phyloP scores from a whole-genome alignment of 805 yeast species.

The Zygosaccharomyces rouxii region DNA sequence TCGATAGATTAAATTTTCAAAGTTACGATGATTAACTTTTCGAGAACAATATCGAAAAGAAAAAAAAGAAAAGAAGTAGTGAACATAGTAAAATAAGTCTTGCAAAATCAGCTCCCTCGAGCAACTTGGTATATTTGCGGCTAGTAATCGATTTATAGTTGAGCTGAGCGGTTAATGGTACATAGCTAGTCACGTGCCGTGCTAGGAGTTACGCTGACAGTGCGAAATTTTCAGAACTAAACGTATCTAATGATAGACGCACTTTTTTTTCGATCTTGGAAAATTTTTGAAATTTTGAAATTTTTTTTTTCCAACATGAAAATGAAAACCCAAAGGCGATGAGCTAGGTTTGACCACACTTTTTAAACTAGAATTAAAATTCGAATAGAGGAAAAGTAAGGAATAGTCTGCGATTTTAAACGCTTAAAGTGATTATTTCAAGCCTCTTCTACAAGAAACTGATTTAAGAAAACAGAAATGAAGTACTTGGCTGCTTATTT shows the following conservation, averaged over 20 bases:
- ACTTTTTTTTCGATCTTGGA: conserved; percentile 2
- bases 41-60: neutral
- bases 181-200: conserved; percentile 1
- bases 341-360: neutral
- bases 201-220: conserved; percentile 5
- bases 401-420: conserved; percentile 38
- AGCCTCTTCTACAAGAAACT: conserved; percentile 5
- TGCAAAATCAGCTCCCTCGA: too few relatives aligned
- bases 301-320: neutral
- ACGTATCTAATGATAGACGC: conserved; percentile 20
- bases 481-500: conserved; percentile 92
- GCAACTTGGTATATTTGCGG: too few relatives aligned
- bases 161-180: neutral
- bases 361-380: neutral
- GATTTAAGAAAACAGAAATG: conserved; percentile 41
- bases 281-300: neutral
- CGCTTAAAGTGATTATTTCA: conserved; percentile 38
- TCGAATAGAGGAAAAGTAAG: conserved; percentile 20
- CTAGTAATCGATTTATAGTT: too few relatives aligned
- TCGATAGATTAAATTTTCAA: neutral
- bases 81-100: too few relatives aligned
- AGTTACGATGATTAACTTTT: neutral
- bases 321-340: neutral
- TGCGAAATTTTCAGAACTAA: conserved; percentile 15
- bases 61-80: neutral